Base-by-base conservation (phyloP, 2,329 filamentous ascomycete species). In the Fusarium torulosum region DNA sequence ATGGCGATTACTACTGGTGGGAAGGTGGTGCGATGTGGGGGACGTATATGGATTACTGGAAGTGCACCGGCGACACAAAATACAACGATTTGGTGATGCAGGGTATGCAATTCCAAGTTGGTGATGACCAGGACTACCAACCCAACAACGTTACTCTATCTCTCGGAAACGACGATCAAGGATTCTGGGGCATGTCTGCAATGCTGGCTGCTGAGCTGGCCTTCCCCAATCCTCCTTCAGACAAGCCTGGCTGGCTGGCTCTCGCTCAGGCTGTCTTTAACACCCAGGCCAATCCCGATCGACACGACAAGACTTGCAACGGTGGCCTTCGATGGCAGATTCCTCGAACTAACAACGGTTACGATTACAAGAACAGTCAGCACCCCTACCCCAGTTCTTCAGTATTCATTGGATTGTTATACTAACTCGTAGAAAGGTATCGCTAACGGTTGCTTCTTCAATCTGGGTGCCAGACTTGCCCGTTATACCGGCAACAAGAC, bases 261-360 rank as follows among this genome's bases (percentile, higher is more conserved):
- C 82, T 91, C 13, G 88, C 86, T 2, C 84, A 89, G 73, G 86
- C 84, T 35, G 87, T 92, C 19, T 94, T 87, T 72, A 88, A 89
- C 70, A 84, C 83, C 2, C 80, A 83, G 51, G 86, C 84, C 4
- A 75, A 74, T 20, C 78, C 81, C 3, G 83, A 87, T 44, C 90
- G 90, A 80, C 88, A 92, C 72, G 83, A 83, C 10, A 77, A 80
- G 1, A 78, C 77, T 0, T 83, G 82, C 19, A 88, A 87, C 60
- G 85, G 84, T 43, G 92, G 91, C 20, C 77, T 94, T 65, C 84
- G 90, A 70, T 93, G 91, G 91, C 92, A 95, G 80, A 91, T 95
- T 63, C 92, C 89, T 67, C 82, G 85, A 7, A 88, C 90, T 70
- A 93, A 94, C 75, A 85, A 83, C 44, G 92, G 92, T 33, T 95